These are phyloP conservation scores for Penicillium sp. DNA, from an alignment of 2,329 filamentous ascomycete species.

Conservation along the genomic window DNA sequence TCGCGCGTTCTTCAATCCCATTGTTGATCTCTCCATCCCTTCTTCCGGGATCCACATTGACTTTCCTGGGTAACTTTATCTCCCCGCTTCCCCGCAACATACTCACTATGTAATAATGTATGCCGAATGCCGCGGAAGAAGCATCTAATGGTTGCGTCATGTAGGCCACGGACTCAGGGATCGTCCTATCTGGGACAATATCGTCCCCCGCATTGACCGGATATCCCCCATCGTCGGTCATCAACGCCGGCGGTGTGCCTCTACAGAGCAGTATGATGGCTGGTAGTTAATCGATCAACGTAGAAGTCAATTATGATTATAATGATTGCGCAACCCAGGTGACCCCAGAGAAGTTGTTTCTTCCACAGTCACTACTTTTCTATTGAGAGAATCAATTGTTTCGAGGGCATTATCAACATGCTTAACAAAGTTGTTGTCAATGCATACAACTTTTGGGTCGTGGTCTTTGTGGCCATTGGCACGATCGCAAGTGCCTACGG, in stretches of 20 bases:
- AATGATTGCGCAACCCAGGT: background rate
- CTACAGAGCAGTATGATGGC: background rate
- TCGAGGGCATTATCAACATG: conserved; percentile 5
- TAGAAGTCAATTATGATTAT: background rate
- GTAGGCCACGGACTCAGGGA: background rate
- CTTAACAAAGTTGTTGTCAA: conserved; percentile 21
- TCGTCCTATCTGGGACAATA: background rate
- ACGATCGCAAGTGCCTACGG: conserved; percentile 38
- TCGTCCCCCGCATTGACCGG: background rate
- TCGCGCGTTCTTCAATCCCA: too few relatives aligned
- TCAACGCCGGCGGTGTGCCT: background rate
- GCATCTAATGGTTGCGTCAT: background rate
- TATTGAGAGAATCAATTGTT: background rate
- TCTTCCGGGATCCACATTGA: background rate
- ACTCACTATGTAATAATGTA: too few relatives aligned
- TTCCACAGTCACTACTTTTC: background rate
- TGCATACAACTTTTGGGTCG: conserved; percentile 37
- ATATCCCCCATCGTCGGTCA: background rate
- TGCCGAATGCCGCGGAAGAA: background rate
- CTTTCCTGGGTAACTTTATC: background rate
- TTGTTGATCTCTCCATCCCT: background rate
- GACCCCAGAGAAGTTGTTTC: background rate
- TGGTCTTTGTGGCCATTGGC: conserved; percentile 38
- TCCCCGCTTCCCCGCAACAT: background rate
- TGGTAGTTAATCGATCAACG: background rate